Conservation (phyloP, 129 eudicot species). For the Helianthus tuberosus region DNA sequence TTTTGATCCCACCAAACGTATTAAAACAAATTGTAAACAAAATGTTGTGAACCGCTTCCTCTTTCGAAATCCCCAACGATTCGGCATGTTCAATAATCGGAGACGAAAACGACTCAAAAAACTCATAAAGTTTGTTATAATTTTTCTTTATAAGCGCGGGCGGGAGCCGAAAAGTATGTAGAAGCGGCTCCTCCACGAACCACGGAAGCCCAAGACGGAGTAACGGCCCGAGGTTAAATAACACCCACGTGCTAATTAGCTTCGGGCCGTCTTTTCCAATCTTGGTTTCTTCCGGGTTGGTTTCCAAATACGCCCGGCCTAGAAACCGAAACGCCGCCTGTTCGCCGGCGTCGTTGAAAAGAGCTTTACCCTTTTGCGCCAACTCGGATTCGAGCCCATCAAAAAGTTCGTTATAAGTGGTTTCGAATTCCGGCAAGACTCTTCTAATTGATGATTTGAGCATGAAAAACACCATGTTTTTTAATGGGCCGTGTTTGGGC, state of each 20-base stretch:
- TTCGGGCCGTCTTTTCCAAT: constrained; percentile 70
- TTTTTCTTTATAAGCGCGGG: constrained; percentile 59
- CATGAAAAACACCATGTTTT: constrained; percentile 56
- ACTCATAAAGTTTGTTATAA: constrained; percentile 58
- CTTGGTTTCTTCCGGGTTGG: constrained; percentile 57
- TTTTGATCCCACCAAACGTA: constrained; percentile 81
- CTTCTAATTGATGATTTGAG: constrained; percentile 50
- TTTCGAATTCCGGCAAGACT: constrained; percentile 71
- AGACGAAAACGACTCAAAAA: constrained; percentile 53
- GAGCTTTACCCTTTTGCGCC: constrained; percentile 55
- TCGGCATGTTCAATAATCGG: constrained; percentile 54
- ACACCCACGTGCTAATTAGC: constrained; percentile 61
- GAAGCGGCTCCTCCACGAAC: constrained; percentile 51
- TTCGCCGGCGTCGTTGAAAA: constrained; percentile 59
- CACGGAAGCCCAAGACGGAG: constrained; percentile 71
- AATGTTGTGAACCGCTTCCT: constrained; percentile 79
- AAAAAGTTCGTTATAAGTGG: constrained; percentile 53
- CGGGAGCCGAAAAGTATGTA: constrained; percentile 66
- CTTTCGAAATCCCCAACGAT: constrained; percentile 51
- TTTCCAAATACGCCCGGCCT: constrained; percentile 50
- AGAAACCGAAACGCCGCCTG: constrained; percentile 77
- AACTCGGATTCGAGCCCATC: constrained; percentile 54
- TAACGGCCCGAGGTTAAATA: constrained; percentile 70
- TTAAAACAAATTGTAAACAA: constrained; percentile 82
- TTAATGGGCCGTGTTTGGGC: constrained; percentile 71